These are phyloP conservation scores for Botrytis sinoallii DNA, from an alignment of 2,329 filamentous ascomycete genomes.

Conservation along the genomic window DNA sequence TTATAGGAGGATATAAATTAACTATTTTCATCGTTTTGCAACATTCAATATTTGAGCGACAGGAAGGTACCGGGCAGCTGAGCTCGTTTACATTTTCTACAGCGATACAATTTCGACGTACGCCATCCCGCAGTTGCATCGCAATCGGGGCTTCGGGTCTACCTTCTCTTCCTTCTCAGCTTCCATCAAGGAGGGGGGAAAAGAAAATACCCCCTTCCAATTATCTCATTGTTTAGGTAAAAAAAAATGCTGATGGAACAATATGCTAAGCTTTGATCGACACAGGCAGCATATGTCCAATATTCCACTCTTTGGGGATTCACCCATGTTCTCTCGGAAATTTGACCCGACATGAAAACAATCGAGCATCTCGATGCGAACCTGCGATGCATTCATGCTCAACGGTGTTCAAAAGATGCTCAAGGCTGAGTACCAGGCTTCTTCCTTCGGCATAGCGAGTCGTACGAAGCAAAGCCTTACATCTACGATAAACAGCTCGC, in stretches of 20 bases:
- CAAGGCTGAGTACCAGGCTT: background rate
- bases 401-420: background rate
- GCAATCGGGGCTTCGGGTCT: background rate
- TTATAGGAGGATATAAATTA: background rate
- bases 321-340: background rate
- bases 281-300: constrained; percentile 5
- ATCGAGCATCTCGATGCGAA: background rate
- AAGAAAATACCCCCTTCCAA: background rate
- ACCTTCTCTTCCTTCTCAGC: background rate
- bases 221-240: background rate
- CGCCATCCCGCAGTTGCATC: constrained; percentile 4
- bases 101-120: background rate
- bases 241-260: background rate
- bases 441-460: background rate
- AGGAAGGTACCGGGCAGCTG: background rate
- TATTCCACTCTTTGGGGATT: background rate
- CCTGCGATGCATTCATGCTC: background rate
- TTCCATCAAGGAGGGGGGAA: background rate
- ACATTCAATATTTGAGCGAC: background rate
- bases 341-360: background rate
- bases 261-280: constrained; percentile 17
- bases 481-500: background rate
- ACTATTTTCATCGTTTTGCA: background rate
- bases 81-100: background rate
- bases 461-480: background rate